Base-by-base conservation (phyloP, 768 basidiomycete genomes). In the Leccinum uliginosum region DNA sequence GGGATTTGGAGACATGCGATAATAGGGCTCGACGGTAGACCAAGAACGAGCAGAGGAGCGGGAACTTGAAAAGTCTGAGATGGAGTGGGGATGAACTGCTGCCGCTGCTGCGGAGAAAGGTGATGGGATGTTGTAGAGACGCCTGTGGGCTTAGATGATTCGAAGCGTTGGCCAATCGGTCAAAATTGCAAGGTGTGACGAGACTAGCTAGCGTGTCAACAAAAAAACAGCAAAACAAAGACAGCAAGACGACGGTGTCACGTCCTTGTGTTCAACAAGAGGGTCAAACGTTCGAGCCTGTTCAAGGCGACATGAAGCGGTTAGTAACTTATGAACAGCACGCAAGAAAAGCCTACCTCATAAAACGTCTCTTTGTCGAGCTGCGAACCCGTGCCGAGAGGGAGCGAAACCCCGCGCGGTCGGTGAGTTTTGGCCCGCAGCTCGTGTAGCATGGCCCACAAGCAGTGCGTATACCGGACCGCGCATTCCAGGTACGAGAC, bases 401-500 rank as follows among this genome's bases (percentile, higher is more conserved):
- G 84, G 4, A 82, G 64, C 30, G 30, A 59, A 14, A 77, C 73
- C n/a, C 83, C 83, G 17, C 78, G 61, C 3, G 71, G 76, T 62
- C 73, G 71, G 32, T 59, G 65, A 44, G 65, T 61, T 57, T 77
- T 80, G 15, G 79, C 73, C 9, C 74, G 76, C 46, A 75, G 58
- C 45, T 83, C 81, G 59, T 84, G 76, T 47, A 87, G 74, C 49
- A 73, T 73, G 8, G 75, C 74, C 86, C 86, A 88, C 17, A 88
- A 60, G 7, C 75, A 76, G n/a, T 81, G 74, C 3, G 83, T 87
- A 64, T 90, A 82, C 47, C 89, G 80, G n/a, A 83, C 75, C 7
- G 78, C 71, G 8, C 89, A 73, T 63, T 91, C 89, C 23, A 90
- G 62, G 32, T 78, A 74, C 1, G 89, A 88, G 24, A 85, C 74